Percentiles rank a stretch among this genome's conserved stretches.
phyloP scores from a whole-genome alignment of 768 basidiomycete species.

The Suillus paluster region DNA sequence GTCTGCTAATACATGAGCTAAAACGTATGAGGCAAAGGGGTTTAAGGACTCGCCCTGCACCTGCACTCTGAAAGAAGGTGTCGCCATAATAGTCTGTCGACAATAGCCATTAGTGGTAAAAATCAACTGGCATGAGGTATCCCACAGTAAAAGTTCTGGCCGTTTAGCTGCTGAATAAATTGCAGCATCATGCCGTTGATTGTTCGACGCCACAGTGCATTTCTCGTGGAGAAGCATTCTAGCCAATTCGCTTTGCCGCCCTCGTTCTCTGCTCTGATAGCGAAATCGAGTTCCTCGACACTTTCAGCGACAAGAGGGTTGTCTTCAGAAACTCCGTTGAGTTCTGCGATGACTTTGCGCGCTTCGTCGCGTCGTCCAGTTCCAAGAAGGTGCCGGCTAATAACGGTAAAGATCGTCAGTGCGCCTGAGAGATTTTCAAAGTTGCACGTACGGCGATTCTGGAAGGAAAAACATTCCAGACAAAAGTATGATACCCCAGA shows the following conservation, averaged over 20 bases:
- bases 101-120: slow-evolving; percentile 20
- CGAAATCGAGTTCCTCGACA: slow-evolving; percentile 67
- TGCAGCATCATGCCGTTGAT: slow-evolving; percentile 83
- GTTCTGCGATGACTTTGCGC: slow-evolving; percentile 59
- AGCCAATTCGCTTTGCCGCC: slow-evolving; percentile 80
- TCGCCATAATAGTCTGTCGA: slow-evolving; percentile 76
- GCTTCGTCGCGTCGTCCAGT: slow-evolving; percentile 57
- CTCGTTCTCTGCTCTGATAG: slow-evolving; percentile 74
- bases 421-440: not conserved
- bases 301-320: slow-evolving; percentile 62
- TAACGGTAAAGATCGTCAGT: not conserved
- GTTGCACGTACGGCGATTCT: slow-evolving; percentile 67
- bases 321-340: slow-evolving; percentile 66
- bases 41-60: slow-evolving; percentile 54
- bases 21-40: not conserved
- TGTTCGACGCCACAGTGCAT: slow-evolving; percentile 74
- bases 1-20: slow-evolving; percentile 31
- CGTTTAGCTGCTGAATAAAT: slow-evolving; percentile 81
- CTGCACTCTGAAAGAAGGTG: slow-evolving; percentile 78
- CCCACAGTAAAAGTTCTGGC: slow-evolving; percentile 82
- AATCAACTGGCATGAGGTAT: not conserved
- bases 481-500: slow-evolving; percentile 69
- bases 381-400: slow-evolving; percentile 74
- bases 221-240: slow-evolving; percentile 75
- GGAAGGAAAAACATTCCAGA: slow-evolving; percentile 77